Evolutionary conservation across 1,284 basidiomycete species (phyloP), one percentile per base, ranked within the genome.

Genomic region (Leucoagaricus sp.): DNA sequence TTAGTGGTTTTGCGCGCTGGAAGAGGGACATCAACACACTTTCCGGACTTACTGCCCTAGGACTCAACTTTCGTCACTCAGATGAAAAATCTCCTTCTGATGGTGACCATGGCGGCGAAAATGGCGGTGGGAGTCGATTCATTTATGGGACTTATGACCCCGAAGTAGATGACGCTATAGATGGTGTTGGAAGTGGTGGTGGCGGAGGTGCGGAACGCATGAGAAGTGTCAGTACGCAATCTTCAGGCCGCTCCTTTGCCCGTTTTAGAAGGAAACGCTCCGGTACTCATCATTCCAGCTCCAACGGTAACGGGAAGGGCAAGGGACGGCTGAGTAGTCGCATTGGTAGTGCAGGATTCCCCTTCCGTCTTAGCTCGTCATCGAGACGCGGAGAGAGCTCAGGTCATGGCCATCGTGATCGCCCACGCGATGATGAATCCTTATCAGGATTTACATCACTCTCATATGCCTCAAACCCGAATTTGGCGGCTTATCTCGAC

Each of bases 41-140:
- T 61, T 69, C 49, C 62, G 66, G 9, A 63, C 59, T 19, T 62
- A 66, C 67, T 26, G 68, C 65, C 23, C 61, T 78, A 4, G 74
- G 75, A 2, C 67, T 79, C 34, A 64, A 68, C 13, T 79, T 78
- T 60, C 64, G 75, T 31, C 75, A 76, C 62, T 76, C 76, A 1
- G 69, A 64, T 57, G 34, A 63, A 59, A 48, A 44, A 45, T 53
- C 51, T 4, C 51, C 47, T 12, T 7, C 15, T 25, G 7, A 26
- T 26, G 15, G 42, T 26, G 42, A 45, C n/a, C 13, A 8, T 26
- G 52, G 47, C 34, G 33, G n/a, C 9, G 52, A 47, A 25, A n/a
- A 42, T 31, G 46, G 28, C 8, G n/a, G 19, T 44, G 46, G 46
- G 13, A 26, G 45, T 33, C 28, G 51, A n/a, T 53, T 53, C 44